phyloP scores from a whole-genome alignment of 2,329 filamentous ascomycete species.

The Tolypocladium nubicola region DNA sequence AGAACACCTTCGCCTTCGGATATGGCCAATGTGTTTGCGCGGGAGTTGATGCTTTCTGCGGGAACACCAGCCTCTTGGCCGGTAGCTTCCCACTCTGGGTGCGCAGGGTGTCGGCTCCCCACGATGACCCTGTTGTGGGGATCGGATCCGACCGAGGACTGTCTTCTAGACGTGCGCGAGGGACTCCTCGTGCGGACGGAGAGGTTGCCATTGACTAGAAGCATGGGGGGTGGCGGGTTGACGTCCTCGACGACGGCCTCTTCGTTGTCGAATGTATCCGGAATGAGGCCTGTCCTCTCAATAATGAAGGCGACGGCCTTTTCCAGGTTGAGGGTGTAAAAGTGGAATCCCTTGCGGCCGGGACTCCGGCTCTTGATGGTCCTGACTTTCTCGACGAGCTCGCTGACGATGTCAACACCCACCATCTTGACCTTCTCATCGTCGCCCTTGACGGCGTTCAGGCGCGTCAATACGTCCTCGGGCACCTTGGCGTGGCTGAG shows the following conservation, averaged over 20 bases:
- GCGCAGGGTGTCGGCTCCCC: constrained; percentile 46
- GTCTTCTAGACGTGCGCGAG: constrained; percentile 42
- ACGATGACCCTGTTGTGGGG: constrained; percentile 84
- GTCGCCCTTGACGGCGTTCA: constrained; percentile 65
- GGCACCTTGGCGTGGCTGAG: constrained; percentile 84
- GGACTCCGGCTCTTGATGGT: constrained; percentile 44
- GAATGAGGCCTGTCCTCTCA: constrained; percentile 76
- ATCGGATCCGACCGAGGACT: constrained; percentile 73
- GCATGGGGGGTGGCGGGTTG: constrained; percentile 11
- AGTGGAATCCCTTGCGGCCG: constrained; percentile 76
- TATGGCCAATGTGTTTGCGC: constrained; percentile 81
- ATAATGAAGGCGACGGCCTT: constrained; percentile 92
- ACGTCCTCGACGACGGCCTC: constrained; percentile 39
- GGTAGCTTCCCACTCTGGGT: constrained; percentile 59
- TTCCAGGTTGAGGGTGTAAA: constrained; percentile 93
- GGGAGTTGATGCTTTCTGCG: constrained; percentile 60
- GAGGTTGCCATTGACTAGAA: constrained; percentile 38
- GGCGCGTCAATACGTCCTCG: constrained; percentile 52
- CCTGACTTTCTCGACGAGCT: constrained; percentile 73
- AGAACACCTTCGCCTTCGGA: constrained; percentile 86
- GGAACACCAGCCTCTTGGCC: constrained; percentile 72
- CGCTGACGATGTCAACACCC: constrained; percentile 72
- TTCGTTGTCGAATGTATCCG: constrained; percentile 43
- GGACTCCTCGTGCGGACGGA: constrained; percentile 20
- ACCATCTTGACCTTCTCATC: constrained; percentile 73